Evolutionary conservation across 192 early-diverging fungal genomes (phyloP), one percentile per base, ranked within the genome.

Genomic region (Pilaira anomala): DNA sequence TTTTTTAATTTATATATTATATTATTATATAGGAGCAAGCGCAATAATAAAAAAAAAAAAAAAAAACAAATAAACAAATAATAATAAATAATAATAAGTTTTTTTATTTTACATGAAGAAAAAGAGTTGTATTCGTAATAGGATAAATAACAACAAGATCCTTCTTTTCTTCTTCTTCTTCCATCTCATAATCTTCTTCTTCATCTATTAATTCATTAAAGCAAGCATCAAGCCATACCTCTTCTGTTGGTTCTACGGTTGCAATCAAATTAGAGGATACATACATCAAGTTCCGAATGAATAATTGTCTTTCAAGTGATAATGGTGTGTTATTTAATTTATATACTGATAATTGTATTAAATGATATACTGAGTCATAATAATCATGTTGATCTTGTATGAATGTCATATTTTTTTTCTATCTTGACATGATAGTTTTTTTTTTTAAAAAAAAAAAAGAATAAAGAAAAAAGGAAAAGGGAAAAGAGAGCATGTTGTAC

Each of bases 221-320:
- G 33, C 70, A 72, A 44, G 58, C 52, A 25, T 72, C 70, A 29
- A 72, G 25, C 70, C 70, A 72, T 6, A 52, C 22, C 24, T 72
- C 51, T 61, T 72, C 70, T 2, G 19, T 21, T 21, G 41, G 42
- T 51, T 12, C 4, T 30, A 22, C 18, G 13, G 26, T 53, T 14
- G 30, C 39, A 36, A 51, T 36, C 36, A 39, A 19, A 63, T 24
- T 21, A 21, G 48, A 30, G 14, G 63, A 65, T 18, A 44, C 14
- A 6, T 45, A 25, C 8, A 65, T 26, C 13, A 65, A 16, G 16
- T 65, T 65, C n/a, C 63, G 63, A 29, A 56, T 40, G 25, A 65
- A 14, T 21, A 65, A 21, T 14, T 65, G 63, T 21, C 63, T 40
- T 65, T 52, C 45, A 16, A 65, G 53, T 16, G 53, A 29, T 11